Conservation (phyloP, 83 land plant genomes). For the Thuja plicata region DNA sequence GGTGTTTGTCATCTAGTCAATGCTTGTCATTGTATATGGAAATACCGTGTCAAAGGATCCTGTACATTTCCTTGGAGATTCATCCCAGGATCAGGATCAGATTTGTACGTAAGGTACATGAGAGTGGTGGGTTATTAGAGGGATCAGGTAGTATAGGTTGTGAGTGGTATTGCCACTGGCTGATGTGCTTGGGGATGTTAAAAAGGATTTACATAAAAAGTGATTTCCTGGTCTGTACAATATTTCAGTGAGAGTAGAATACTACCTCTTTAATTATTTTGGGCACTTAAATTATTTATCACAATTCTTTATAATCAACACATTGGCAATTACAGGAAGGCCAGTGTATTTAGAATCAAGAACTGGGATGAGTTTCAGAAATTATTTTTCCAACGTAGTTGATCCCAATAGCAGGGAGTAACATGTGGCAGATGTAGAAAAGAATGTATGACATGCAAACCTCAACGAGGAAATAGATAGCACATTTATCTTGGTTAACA, state of each 20-base stretch:
- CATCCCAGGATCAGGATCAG: background rate
- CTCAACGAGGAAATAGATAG: background rate
- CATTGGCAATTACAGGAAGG: no score
- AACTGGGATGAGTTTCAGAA: background rate
- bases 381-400: background rate
- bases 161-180: background rate
- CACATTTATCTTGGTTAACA: background rate
- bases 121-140: background rate
- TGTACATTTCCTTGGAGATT: background rate
- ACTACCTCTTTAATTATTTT: background rate
- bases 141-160: no score
- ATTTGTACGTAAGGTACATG: background rate
- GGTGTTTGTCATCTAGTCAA: background rate
- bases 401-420: background rate
- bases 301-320: background rate
- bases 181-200: background rate
- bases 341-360: background rate
- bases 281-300: background rate
- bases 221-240: background rate
- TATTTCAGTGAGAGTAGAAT: no score
- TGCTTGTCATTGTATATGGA: background rate
- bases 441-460: background rate
- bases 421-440: background rate
- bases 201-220: background rate
- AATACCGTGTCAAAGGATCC: background rate